A percentile compares a stretch with the other conserved stretches of the same genome.
Conservation (phyloP, 2,329 filamentous ascomycete species). For the Hypoxylon sp. region DNA sequence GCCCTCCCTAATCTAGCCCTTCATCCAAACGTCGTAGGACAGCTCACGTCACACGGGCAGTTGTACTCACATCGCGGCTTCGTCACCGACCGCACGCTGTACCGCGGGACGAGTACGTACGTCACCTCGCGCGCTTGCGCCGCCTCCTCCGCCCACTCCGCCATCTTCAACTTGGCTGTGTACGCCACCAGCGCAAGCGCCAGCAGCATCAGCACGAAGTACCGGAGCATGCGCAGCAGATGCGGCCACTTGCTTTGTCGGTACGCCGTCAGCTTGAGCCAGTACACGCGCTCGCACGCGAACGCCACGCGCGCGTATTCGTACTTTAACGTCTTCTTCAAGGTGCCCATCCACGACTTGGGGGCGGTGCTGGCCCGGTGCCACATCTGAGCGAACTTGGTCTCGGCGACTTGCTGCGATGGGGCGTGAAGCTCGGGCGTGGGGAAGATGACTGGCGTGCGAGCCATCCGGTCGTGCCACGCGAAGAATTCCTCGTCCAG, state of each 20-base stretch:
- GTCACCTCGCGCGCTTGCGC: background rate
- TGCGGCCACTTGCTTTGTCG: conserved; percentile 57
- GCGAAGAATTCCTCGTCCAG: background rate
- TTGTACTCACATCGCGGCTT: conserved; percentile 2
- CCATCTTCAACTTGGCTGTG: background rate
- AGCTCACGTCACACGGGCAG: background rate
- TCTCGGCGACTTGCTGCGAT: background rate
- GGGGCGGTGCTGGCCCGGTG: background rate
- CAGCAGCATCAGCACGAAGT: background rate
- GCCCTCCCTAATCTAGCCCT: background rate
- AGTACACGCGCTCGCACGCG: conserved; percentile 42
- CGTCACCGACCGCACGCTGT: conserved; percentile 27
- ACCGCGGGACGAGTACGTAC: conserved; percentile 1
- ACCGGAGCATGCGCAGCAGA: conserved; percentile 4
- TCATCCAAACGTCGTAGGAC: background rate
- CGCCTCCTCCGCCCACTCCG: background rate
- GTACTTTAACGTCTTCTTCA: background rate
- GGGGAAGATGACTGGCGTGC: background rate
- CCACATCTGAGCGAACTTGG: background rate
- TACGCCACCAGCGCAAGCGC: background rate
- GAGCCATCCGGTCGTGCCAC: background rate
- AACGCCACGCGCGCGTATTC: conserved; percentile 2
- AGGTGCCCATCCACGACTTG: background rate
- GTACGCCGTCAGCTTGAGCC: conserved; percentile 58
- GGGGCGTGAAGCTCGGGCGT: background rate